A percentile compares a stretch with the other conserved stretches of the same genome.
These are phyloP conservation scores for Exophiala aquamarina DNA, from an alignment of 2,329 filamentous ascomycete genomes.

Conservation along the genomic window DNA sequence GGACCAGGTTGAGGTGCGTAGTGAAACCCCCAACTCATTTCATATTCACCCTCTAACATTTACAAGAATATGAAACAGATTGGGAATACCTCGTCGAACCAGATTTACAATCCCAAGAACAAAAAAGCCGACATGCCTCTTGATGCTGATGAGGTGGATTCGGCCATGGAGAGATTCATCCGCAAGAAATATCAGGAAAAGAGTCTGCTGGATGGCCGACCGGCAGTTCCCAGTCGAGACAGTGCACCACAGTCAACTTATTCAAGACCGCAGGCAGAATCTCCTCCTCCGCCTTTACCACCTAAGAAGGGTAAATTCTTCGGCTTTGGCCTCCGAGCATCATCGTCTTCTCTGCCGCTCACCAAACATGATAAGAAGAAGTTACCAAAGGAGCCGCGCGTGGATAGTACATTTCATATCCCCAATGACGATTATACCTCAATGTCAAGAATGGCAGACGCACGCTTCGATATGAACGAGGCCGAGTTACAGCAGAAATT, in stretches of 20 bases:
- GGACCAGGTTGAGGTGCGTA: conserved; percentile 85
- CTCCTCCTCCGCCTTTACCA: conserved; percentile 52
- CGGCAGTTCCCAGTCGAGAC: conserved; percentile 36
- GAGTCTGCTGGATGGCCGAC: conserved; percentile 49
- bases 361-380: conserved; percentile 45
- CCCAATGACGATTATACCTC: conserved; percentile 24
- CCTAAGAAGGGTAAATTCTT: conserved; percentile 60
- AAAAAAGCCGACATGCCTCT: conserved; percentile 80
- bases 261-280: conserved; percentile 56
- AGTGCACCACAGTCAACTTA: conserved; percentile 52
- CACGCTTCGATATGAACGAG: conserved; percentile 22
- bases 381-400: conserved; percentile 33
- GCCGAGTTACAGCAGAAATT: conserved; percentile 72
- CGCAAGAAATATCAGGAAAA: conserved; percentile 85
- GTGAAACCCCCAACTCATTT: not conserved
- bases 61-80: conserved; percentile 86
- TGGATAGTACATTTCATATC: conserved; percentile 27
- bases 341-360: conserved; percentile 67
- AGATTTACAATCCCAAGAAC: conserved; percentile 83
- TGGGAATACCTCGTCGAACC: conserved; percentile 84
- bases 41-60: conserved; percentile 19
- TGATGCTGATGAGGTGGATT: conserved; percentile 88
- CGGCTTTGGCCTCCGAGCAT: conserved; percentile 65
- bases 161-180: conserved; percentile 93
- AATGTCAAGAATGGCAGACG: conserved; percentile 22